Evolutionary conservation across 169 alveolate species (phyloP).

Genomic region (Babesia ovata): DNA sequence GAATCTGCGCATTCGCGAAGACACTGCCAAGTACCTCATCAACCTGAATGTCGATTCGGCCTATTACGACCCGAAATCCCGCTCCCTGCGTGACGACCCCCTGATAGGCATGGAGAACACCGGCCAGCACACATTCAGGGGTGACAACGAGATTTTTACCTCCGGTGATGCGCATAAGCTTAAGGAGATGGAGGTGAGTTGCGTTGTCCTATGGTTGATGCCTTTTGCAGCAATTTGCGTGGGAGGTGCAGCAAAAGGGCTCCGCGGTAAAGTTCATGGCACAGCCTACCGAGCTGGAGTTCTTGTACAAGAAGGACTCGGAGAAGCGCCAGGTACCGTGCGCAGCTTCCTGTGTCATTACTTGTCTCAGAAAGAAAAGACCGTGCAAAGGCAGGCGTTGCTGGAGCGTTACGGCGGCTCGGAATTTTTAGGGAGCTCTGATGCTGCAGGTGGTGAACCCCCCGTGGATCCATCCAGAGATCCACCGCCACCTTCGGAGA

Average conservation of each 20-base stretch:
- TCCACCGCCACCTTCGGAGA: background rate
- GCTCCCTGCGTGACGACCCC: constrained; percentile 94
- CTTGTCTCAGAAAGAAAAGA: constrained; percentile 28
- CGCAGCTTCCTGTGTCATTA: background rate
- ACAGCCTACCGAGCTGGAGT: constrained; percentile 83
- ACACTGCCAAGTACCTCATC: constrained; percentile 94
- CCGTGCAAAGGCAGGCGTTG: constrained; percentile 62
- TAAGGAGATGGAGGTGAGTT: constrained; percentile 74
- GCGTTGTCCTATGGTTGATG: background rate
- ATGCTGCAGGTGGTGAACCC: background rate
- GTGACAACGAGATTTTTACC: constrained; percentile 84
- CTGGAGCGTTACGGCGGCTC: constrained; percentile 67
- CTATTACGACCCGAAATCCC: constrained; percentile 94
- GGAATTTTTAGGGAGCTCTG: constrained; percentile 14
- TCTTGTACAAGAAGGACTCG: constrained; percentile 71
- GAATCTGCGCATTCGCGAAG: constrained; percentile 95
- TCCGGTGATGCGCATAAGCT: constrained; percentile 82
- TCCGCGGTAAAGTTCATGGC: constrained; percentile 81
- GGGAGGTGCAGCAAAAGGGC: constrained; percentile 89
- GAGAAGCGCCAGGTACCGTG: constrained; percentile 57
- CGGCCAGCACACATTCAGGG: constrained; percentile 78
- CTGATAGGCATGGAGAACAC: constrained; percentile 71
- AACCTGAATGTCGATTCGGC: constrained; percentile 94
- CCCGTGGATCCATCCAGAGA: background rate
- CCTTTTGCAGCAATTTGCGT: constrained; percentile 79